Base-by-base conservation (phyloP, 2,329 filamentous ascomycete genomes). In the Fusarium domesticum region DNA sequence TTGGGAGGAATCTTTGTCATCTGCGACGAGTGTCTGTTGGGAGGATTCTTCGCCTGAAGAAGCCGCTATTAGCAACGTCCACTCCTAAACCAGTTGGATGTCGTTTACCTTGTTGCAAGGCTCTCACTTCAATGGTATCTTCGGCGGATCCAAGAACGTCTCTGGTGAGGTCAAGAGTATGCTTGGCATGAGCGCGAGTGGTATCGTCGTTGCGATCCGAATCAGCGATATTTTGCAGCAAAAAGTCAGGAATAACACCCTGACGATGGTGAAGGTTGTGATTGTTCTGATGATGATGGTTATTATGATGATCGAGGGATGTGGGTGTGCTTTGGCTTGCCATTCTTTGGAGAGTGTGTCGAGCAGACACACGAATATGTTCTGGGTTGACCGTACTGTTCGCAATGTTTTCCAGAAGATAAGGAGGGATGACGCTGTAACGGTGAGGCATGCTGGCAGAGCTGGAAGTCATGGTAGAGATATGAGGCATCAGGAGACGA, bases 361-460 rank as follows among this genome's bases (percentile, higher is more conserved):
- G 60, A 18, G 73, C 73, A 6, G 65, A 60, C 23, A 64, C 45
- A 18, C 70, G 66, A 28, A 68, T 54, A 5, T 56, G 47, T 2
- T 69, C 62, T 2, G 67, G 58, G 30, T 72, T 72, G 45, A 51
- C 47, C 3, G 63, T 50, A 30, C 67, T 68, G 37, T 71, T 62
- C 25, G 69, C 68, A 39, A 76, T 73, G 42, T 64, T 65, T 23
- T 57, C 62, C 17, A 76, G 65, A 10, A 76, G 64, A 43, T 76
- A 70, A 16, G 73, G 73, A 16, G 73, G 73, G 5, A 76, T 67
- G 44, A 74, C 67, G 46, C 62, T 69, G 58, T 70, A 73, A 43
- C 55, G 58, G 39, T 50, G 48, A 31, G 51, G 42, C 51, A 54
- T 54, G 37, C 3, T 47, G 42, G 17, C n/a, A n/a, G n/a, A n/a